A percentile compares a stretch with the other conserved stretches of the same genome.
Conservation (phyloP, 164 flowering plant genomes). For the Tetracentron sinense region DNA sequence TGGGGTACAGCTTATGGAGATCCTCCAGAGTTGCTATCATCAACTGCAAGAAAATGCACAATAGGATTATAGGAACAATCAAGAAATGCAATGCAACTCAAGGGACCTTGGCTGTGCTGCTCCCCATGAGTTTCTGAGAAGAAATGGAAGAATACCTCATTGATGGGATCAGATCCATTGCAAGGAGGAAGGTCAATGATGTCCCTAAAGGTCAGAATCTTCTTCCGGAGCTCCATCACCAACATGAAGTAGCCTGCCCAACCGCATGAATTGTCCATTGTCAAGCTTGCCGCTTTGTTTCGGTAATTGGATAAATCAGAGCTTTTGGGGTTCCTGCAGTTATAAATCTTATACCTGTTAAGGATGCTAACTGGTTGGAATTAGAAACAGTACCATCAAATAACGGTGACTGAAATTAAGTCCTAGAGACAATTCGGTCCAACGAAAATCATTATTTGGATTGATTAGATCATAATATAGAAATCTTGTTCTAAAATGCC, state of each 20-base stretch:
- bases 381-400: too few relatives aligned
- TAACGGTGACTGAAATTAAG: too few relatives aligned
- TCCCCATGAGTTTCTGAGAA: background rate
- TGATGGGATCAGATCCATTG: slow-evolving; percentile 33
- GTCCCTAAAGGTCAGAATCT: slow-evolving; percentile 59
- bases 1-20: slow-evolving; percentile 59
- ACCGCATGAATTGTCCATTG: slow-evolving; percentile 17
- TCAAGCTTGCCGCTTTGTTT: slow-evolving; percentile 11
- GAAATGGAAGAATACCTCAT: slow-evolving; percentile 40
- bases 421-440: too few relatives aligned
- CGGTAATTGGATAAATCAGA: slow-evolving; percentile 16
- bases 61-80: background rate
- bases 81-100: background rate
- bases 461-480: too few relatives aligned
- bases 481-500: too few relatives aligned
- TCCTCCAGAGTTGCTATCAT: slow-evolving; percentile 49
- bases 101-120: background rate
- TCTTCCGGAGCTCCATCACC: slow-evolving; percentile 53
- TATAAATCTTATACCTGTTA: background rate
- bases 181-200: slow-evolving; percentile 61
- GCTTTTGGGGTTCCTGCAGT: slow-evolving; percentile 15
- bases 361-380: too few relatives aligned
- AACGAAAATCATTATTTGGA: too few relatives aligned
- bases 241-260: slow-evolving; percentile 30
- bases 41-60: slow-evolving; percentile 36